Conservation (phyloP, 768 basidiomycete species). For the Suillus fuscotomentosus region DNA sequence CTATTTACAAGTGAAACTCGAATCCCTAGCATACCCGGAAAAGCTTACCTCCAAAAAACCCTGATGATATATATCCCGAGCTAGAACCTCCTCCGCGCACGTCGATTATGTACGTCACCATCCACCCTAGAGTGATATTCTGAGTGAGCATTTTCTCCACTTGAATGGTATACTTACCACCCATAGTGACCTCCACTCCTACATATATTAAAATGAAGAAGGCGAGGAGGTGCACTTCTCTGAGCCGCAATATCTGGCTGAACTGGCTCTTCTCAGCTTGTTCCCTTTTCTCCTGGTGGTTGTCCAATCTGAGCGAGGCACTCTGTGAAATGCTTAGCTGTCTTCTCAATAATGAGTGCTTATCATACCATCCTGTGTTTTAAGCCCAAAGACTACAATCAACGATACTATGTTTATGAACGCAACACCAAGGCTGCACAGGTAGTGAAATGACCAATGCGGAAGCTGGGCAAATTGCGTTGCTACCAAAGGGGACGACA, state of each 20-base stretch:
- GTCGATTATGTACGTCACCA: constrained; percentile 55
- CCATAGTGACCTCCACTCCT: constrained; percentile 52
- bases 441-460: constrained; percentile 41
- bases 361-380: constrained; percentile 60
- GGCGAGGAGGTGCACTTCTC: constrained; percentile 45
- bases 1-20: constrained; percentile 9
- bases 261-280: constrained; percentile 38
- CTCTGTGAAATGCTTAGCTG: constrained; percentile 24
- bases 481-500: constrained; percentile 50
- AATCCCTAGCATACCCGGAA: not conserved
- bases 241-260: constrained; percentile 43
- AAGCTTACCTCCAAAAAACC: constrained; percentile 30
- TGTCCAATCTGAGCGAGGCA: constrained; percentile 37
- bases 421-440: constrained; percentile 64
- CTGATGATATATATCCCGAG: constrained; percentile 47
- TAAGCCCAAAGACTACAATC: constrained; percentile 57
- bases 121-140: constrained; percentile 49
- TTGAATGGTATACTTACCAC: constrained; percentile 30
- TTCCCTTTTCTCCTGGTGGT: constrained; percentile 18
- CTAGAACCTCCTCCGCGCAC: constrained; percentile 42
- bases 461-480: constrained; percentile 45
- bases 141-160: not conserved
- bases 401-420: constrained; percentile 52
- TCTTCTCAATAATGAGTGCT: not conserved
- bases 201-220: constrained; percentile 46